Percentiles rank a stretch among this genome's conserved stretches.
Evolutionary conservation across 805 yeast genomes (phyloP).

Genomic region (Brettanomyces naardenensis): DNA sequence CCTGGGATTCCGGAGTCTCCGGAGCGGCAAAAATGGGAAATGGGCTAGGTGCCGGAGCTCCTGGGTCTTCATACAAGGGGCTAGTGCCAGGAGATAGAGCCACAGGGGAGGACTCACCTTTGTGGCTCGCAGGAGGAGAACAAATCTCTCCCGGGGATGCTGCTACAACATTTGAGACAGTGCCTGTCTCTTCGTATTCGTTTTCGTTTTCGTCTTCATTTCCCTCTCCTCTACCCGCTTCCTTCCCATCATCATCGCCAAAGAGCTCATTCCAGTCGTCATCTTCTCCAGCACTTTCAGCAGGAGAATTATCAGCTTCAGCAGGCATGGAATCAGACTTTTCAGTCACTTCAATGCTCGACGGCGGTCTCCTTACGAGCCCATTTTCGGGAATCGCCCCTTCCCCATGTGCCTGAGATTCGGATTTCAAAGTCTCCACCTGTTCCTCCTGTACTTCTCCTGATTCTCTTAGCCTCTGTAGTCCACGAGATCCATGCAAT

Average conservation of each 20-base stretch:
- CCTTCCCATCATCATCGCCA: slow-evolving; percentile 7
- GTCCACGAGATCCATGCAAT: too few relatives aligned
- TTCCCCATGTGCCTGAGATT: too few relatives aligned
- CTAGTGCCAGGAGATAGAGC: slow-evolving; percentile 33
- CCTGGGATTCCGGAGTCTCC: slow-evolving; percentile 17
- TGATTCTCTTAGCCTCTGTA: too few relatives aligned
- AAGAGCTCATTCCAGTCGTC: slow-evolving; percentile 3
- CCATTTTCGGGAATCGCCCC: too few relatives aligned
- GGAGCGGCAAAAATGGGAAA: slow-evolving; percentile 37
- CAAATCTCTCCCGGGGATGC: not conserved
- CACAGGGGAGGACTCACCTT: slow-evolving; percentile 1
- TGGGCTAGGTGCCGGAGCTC: slow-evolving; percentile 69
- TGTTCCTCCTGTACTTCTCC: too few relatives aligned
- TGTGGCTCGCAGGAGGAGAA: not conserved
- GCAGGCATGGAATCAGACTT: too few relatives aligned
- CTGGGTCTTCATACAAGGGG: slow-evolving; percentile 67
- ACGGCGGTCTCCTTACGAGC: too few relatives aligned
- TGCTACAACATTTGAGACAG: slow-evolving; percentile 5
- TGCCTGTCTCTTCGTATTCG: slow-evolving; percentile 4
- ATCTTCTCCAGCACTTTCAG: slow-evolving; percentile 8
- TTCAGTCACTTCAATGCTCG: too few relatives aligned
- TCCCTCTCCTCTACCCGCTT: slow-evolving; percentile 13
- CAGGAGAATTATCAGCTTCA: not conserved
- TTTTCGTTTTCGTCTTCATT: slow-evolving; percentile 12
- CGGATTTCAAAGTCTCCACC: too few relatives aligned